Conservation (phyloP, 345 rosid species). For the Heritiera littoralis region DNA sequence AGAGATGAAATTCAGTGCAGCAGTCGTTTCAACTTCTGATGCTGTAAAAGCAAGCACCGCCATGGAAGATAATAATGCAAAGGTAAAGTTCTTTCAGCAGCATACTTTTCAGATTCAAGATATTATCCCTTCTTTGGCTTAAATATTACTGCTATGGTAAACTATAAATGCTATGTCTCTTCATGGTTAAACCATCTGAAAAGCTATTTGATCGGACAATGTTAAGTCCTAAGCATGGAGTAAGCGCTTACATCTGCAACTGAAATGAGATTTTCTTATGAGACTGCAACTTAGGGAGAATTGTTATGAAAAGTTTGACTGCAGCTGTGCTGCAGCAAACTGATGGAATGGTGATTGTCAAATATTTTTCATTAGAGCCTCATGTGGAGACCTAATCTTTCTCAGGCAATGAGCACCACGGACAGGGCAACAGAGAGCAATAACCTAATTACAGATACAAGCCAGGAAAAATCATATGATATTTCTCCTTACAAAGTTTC, state of each 20-base stretch:
- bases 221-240: not conserved
- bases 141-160: not conserved
- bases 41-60: conserved; percentile 32
- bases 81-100: conserved; percentile 46
- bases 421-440: conserved; percentile 32
- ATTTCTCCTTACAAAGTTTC: conserved; percentile 92
- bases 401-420: conserved; percentile 39
- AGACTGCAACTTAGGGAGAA: not conserved
- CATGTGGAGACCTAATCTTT: conserved; percentile 22
- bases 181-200: not conserved
- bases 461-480: conserved; percentile 67
- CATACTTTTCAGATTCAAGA: not conserved
- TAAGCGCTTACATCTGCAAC: not conserved
- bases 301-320: not conserved
- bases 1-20: conserved; percentile 31
- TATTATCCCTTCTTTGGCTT: not conserved
- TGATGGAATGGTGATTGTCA: not conserved
- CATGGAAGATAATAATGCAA: conserved; percentile 37
- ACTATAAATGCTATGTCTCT: not conserved
- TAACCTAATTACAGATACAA: conserved; percentile 15
- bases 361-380: conserved; percentile 1
- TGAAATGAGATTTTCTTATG: not conserved
- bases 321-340: not conserved
- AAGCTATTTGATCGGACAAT: not conserved
- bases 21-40: conserved; percentile 33